Percentiles rank a stretch among this genome's conserved stretches.
These are phyloP conservation scores for Polygonum aviculare DNA, from an alignment of 148 eudicot species.

Conservation along the genomic window DNA sequence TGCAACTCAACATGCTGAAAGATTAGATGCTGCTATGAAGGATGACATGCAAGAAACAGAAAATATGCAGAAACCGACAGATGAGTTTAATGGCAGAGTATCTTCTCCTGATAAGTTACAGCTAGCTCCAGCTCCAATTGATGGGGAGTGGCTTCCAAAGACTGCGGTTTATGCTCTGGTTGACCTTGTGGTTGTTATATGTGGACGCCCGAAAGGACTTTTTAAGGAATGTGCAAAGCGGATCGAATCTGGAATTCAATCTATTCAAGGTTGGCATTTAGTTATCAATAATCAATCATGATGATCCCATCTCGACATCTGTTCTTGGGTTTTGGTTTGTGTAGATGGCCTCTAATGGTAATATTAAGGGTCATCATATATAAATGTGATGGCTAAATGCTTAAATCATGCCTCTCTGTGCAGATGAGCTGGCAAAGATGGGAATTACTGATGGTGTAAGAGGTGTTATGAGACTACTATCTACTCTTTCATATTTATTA, in stretches of 20 bases:
- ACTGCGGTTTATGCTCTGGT: slow-evolving; percentile 85
- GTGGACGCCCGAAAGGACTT: slow-evolving; percentile 87
- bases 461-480: slow-evolving; percentile 31
- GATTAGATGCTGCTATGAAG: slow-evolving; percentile 82
- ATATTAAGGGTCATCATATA: background rate
- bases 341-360: background rate
- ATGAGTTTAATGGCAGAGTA: slow-evolving; percentile 62
- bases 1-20: slow-evolving; percentile 74
- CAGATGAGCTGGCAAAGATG: slow-evolving; percentile 80
- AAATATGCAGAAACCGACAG: slow-evolving; percentile 41
- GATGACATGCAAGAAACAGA: slow-evolving; percentile 60
- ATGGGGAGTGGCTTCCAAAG: slow-evolving; percentile 98
- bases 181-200: slow-evolving; percentile 74
- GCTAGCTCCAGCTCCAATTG: slow-evolving; percentile 86
- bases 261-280: slow-evolving; percentile 53
- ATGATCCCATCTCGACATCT: background rate
- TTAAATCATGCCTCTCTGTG: slow-evolving; percentile 17
- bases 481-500: background rate
- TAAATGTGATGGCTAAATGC: background rate
- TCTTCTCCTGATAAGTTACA: slow-evolving; percentile 60
- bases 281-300: background rate
- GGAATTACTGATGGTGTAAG: slow-evolving; percentile 65
- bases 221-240: slow-evolving; percentile 85
- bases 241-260: slow-evolving; percentile 72
- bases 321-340: background rate